These are phyloP conservation scores for Dysphania ambrosioides DNA, from an alignment of 148 eudicot genomes.

Conservation along the genomic window DNA sequence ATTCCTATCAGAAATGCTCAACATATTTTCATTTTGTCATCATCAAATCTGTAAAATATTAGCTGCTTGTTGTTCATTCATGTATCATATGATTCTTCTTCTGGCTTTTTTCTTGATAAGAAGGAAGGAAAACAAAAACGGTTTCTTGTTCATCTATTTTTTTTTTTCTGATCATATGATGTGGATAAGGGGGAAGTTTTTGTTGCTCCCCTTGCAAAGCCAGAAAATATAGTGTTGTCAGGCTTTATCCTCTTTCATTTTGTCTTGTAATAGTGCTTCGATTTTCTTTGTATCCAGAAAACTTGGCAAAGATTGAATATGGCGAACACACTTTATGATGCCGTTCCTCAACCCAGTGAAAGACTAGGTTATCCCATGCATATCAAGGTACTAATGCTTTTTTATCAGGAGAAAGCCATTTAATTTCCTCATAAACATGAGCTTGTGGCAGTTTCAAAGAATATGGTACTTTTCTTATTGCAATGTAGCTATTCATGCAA, in stretches of 20 bases:
- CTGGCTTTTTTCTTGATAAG: neutral
- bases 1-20: neutral
- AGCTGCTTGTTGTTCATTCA: neutral
- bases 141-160: neutral
- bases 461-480: neutral
- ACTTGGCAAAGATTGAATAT: slow-evolving; percentile 79
- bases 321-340: slow-evolving; percentile 66
- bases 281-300: slow-evolving; percentile 47
- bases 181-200: neutral
- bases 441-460: neutral
- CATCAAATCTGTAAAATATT: neutral
- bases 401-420: too few relatives aligned
- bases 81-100: neutral
- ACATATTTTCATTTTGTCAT: neutral
- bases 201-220: neutral
- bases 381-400: slow-evolving; percentile 63
- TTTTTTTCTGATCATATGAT: neutral
- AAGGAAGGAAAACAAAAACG: neutral
- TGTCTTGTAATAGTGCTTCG: neutral
- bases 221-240: neutral
- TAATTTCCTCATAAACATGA: neutral
- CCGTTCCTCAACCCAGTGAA: slow-evolving; percentile 62
- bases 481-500: neutral
- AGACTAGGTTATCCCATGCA: slow-evolving; percentile 86
- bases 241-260: neutral